phyloP scores from a whole-genome alignment of 2,329 filamentous ascomycete species.

The Juglanconis oblonga region DNA sequence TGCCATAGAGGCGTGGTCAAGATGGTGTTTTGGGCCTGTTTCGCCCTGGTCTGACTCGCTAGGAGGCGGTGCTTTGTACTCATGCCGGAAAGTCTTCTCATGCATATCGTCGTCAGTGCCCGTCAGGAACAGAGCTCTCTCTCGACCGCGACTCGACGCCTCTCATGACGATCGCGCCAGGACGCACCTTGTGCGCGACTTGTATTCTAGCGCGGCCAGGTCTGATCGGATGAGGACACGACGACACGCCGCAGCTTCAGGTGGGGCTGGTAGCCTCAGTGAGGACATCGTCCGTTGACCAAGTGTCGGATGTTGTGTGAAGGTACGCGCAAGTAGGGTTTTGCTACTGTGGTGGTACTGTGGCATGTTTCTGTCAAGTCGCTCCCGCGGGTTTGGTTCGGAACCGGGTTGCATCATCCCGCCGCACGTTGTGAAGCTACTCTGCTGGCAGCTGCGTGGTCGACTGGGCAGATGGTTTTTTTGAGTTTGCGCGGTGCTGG shows the following conservation, averaged over 20 bases:
- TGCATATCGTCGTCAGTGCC: not conserved
- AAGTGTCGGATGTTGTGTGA: not conserved
- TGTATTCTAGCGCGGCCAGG: not conserved
- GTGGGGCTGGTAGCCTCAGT: not conserved
- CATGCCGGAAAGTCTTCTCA: not conserved
- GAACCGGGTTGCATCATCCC: not conserved
- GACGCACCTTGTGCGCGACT: not conserved
- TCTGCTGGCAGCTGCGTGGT: not conserved
- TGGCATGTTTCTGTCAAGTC: not conserved
- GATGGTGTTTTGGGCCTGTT: conserved; percentile 14
- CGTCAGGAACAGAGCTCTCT: not conserved
- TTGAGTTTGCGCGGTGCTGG: conserved; percentile 10
- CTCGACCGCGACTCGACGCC: not conserved
- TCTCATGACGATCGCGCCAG: not conserved
- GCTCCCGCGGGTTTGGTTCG: not conserved
- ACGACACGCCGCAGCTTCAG: not conserved
- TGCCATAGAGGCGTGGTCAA: conserved; percentile 4
- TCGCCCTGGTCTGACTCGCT: conserved; percentile 17
- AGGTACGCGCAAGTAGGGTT: not conserved
- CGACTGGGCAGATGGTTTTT: conserved; percentile 3
- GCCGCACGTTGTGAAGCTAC: not conserved
- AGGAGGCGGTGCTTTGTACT: not conserved
- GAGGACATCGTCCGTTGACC: not conserved
- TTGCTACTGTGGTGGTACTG: too few species aligned
- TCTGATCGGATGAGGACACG: not conserved